Percentiles rank a stretch among this genome's conserved stretches.
phyloP scores from a whole-genome alignment of 192 early-diverging fungal species.

The Entomortierella parvispora region DNA sequence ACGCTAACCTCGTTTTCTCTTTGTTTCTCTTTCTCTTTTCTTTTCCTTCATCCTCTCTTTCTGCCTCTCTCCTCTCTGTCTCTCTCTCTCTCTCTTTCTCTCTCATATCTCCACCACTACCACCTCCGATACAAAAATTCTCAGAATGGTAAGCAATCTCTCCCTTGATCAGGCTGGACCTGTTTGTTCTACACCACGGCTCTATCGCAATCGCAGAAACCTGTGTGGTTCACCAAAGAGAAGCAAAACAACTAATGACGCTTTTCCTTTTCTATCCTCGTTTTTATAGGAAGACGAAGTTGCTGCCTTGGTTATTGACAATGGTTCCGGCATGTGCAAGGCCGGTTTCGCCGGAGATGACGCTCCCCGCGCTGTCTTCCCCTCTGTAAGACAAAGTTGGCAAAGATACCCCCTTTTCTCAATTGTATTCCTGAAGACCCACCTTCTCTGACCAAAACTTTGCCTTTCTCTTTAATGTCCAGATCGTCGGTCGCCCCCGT shows the following conservation, averaged over 20 bases:
- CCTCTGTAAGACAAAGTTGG: constrained; percentile 33
- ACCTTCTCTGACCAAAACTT: not conserved
- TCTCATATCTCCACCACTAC: not conserved
- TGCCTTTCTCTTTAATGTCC: not conserved
- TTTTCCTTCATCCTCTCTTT: constrained; percentile 2
- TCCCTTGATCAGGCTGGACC: not conserved
- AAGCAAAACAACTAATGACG: not conserved
- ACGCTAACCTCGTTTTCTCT: not conserved
- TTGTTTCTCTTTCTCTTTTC: constrained; percentile 2
- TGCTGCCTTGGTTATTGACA: constrained; percentile 90
- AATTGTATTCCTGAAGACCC: not conserved
- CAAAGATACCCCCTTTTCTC: not conserved
- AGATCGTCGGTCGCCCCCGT: constrained; percentile 86
- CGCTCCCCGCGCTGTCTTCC: constrained; percentile 83
- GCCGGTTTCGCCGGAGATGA: constrained; percentile 94
- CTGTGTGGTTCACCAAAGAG: no score
- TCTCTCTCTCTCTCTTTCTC: not conserved
- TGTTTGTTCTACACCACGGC: not conserved
- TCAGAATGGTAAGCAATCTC: constrained; percentile 19
- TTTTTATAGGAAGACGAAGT: constrained; percentile 76
- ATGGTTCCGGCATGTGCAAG: constrained; percentile 96
- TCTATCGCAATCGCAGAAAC: not conserved
- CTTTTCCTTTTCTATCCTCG: not conserved
- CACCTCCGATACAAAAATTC: not conserved
- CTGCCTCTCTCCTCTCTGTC: not conserved